These are phyloP conservation scores for Diaporthe eres DNA, from an alignment of 2,329 filamentous ascomycete species.

Conservation along the genomic window DNA sequence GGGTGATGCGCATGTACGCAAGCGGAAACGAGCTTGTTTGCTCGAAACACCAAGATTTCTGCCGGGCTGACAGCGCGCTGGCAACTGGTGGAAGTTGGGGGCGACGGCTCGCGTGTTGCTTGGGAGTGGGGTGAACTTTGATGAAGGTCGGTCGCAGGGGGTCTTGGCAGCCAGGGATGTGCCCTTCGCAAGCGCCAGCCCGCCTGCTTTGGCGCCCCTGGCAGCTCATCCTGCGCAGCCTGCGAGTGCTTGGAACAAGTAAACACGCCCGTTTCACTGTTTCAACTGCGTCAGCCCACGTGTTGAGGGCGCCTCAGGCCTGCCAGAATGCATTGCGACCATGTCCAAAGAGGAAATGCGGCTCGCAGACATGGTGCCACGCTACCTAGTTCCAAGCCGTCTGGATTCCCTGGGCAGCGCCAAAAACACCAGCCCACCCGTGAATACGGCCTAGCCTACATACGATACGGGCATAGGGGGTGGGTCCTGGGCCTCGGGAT, in stretches of 20 bases:
- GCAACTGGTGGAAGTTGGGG: constrained; percentile 31
- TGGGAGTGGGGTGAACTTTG: constrained; percentile 6
- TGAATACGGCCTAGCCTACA: not conserved
- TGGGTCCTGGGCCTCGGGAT: not conserved
- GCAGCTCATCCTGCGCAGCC: not conserved
- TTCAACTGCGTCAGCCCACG: constrained; percentile 7
- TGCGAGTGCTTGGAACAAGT: constrained; percentile 1
- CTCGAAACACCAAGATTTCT: constrained; percentile 34
- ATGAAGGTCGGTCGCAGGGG: constrained; percentile 33
- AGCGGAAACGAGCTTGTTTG: constrained; percentile 30
- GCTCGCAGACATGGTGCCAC: not conserved
- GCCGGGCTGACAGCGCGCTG: constrained; percentile 13
- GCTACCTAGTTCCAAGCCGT: not conserved
- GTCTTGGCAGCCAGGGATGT: constrained; percentile 33
- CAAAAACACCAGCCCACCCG: constrained; percentile 1
- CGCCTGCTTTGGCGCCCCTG: not conserved
- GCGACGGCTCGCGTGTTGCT: constrained; percentile 20
- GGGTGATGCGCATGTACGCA: constrained; percentile 9
- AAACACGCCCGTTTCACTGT: constrained; percentile 12
- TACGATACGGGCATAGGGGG: not conserved
- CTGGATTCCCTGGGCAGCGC: constrained; percentile 23
- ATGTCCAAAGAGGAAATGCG: not conserved
- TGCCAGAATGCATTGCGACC: not conserved
- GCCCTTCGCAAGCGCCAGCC: constrained; percentile 9
- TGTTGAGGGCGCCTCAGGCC: not conserved